A percentile compares a stretch with the other conserved stretches of the same genome.
Evolutionary conservation across 805 yeast species (phyloP).

Genomic region (Starmerella sirachaensis): DNA sequence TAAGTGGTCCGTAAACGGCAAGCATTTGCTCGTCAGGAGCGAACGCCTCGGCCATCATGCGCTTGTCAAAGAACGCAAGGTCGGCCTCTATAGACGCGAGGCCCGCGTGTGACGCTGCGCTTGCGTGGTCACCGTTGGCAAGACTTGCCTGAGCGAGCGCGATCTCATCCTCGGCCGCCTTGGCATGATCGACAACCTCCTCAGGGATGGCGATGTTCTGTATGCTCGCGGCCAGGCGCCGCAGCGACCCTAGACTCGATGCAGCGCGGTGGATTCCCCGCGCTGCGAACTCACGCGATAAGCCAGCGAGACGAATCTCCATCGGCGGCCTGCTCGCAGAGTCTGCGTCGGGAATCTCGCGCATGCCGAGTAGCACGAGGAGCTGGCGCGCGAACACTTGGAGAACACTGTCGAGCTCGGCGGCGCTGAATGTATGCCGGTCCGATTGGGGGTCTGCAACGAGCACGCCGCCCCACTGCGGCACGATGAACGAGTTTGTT

Average conservation of each 20-base stretch:
- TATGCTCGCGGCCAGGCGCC: constrained; percentile 54
- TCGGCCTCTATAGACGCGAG: constrained; percentile 51
- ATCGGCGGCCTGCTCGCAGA: constrained; percentile 32
- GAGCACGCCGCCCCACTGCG: constrained; percentile 82
- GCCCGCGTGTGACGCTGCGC: constrained; percentile 34
- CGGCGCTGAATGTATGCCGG: constrained; percentile 23
- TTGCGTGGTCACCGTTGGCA: constrained; percentile 29
- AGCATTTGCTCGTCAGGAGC: constrained; percentile 93
- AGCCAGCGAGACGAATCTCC: constrained; percentile 38
- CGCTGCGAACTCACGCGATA: constrained; percentile 46
- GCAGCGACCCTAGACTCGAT: constrained; percentile 60
- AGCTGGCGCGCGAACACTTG: constrained; percentile 66
- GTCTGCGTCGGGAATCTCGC: constrained; percentile 47
- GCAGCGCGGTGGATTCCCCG: constrained; percentile 51
- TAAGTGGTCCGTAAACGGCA: constrained; percentile 81
- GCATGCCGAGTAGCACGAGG: constrained; percentile 60
- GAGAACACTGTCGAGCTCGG: constrained; percentile 44
- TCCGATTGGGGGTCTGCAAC: constrained; percentile 34
- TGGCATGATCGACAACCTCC: constrained; percentile 49
- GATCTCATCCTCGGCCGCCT: constrained; percentile 37
- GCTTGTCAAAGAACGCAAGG: constrained; percentile 80
- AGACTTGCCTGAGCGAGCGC: constrained; percentile 30
- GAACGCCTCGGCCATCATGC: constrained; percentile 89
- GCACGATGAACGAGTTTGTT: constrained; percentile 57
- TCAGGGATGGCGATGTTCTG: constrained; percentile 76